A percentile compares a stretch with the other conserved stretches of the same genome.
These are phyloP conservation scores for Gossypium raimondii DNA, from an alignment of 345 rosid genomes.

Conservation along the genomic window DNA sequence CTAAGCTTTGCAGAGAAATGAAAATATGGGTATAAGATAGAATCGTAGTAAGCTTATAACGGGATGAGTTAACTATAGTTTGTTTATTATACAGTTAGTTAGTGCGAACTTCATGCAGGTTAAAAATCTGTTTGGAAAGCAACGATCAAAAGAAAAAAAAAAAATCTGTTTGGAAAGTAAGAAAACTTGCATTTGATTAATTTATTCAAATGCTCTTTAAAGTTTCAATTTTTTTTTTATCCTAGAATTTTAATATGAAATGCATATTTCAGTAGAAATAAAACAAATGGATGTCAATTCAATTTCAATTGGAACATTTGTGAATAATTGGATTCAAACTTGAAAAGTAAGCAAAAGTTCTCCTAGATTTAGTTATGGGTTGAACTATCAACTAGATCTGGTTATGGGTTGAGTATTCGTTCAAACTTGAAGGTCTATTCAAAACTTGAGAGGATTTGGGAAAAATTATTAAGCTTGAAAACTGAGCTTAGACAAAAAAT, in stretches of 20 bases:
- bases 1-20: background rate
- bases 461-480: too few species aligned
- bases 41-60: too few species aligned
- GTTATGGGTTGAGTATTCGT: too few species aligned
- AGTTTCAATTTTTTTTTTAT: too few species aligned
- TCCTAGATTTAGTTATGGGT: too few species aligned
- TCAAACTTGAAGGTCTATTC: accelerated
- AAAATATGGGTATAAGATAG: background rate
- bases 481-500: accelerated
- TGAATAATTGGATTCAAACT: background rate
- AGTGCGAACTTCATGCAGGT: background rate
- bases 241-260: background rate
- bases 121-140: background rate
- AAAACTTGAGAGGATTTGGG: too few species aligned
- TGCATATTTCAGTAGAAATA: background rate
- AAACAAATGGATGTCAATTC: background rate
- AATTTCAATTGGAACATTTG: background rate
- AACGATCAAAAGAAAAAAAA: too few species aligned
- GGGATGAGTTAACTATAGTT: background rate
- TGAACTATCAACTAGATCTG: too few species aligned
- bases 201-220: too few species aligned
- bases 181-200: too few species aligned
- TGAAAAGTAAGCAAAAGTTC: background rate
- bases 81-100: too few species aligned
- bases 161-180: too few species aligned